A percentile compares a stretch with the other conserved stretches of the same genome.
Conservation (phyloP, 306 rosid genomes). For the Sicyos baderoa region DNA sequence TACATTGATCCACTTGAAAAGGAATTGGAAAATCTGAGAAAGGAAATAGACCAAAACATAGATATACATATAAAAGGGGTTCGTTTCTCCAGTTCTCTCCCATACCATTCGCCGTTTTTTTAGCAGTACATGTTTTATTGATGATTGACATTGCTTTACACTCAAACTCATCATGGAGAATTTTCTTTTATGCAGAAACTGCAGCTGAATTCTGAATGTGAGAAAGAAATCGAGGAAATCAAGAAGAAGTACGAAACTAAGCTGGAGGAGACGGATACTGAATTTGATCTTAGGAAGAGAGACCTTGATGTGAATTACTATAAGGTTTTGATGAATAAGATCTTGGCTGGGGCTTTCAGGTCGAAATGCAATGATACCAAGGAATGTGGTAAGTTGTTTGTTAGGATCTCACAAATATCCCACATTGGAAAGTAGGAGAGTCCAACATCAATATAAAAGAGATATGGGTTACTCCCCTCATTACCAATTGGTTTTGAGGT, state of each 20-base stretch:
- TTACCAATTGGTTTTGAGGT: too few relatives aligned
- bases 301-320: slow-evolving; percentile 31
- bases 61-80: slow-evolving; percentile 46
- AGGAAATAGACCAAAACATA: slow-evolving; percentile 26
- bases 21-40: slow-evolving; percentile 49
- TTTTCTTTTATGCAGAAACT: slow-evolving; percentile 46
- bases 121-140: slow-evolving; percentile 4
- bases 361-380: slow-evolving; percentile 42
- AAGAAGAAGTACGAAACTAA: slow-evolving; percentile 44
- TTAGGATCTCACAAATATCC: too few relatives aligned
- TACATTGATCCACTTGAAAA: slow-evolving; percentile 46
- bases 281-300: slow-evolving; percentile 30
- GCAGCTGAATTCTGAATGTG: slow-evolving; percentile 41
- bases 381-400: slow-evolving; percentile 24
- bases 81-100: slow-evolving; percentile 17
- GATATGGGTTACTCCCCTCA: too few relatives aligned
- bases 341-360: slow-evolving; percentile 59
- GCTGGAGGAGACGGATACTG: slow-evolving; percentile 37
- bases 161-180: slow-evolving; percentile 19
- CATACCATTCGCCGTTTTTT: neutral
- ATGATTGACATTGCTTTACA: slow-evolving; percentile 12
- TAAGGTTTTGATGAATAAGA: slow-evolving; percentile 36
- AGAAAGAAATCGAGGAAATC: slow-evolving; percentile 57
- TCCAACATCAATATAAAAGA: too few relatives aligned
- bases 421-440: too few relatives aligned